phyloP scores from a whole-genome alignment of 75 land plant genomes.

The Azolla pinnata region DNA sequence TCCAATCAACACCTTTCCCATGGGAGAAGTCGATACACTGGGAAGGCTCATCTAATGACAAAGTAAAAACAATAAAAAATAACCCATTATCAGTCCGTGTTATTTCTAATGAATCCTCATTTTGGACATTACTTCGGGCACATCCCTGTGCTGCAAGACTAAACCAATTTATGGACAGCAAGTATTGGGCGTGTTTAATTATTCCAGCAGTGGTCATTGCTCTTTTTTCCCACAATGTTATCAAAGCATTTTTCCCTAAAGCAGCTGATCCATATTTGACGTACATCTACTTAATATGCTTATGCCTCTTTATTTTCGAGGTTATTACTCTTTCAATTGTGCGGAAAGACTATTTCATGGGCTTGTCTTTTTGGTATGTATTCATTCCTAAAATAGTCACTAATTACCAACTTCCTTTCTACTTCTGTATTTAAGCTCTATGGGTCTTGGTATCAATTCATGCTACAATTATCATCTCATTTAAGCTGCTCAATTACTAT shows the following conservation, averaged over 20 bases:
- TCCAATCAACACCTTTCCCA: not conserved
- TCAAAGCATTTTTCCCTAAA: constrained; percentile 3
- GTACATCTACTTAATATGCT: constrained; percentile 2
- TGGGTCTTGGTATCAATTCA: no score
- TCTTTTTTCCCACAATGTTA: constrained; percentile 1
- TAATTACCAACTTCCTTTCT: no score
- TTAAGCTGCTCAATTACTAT: no score
- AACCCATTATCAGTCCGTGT: not conserved
- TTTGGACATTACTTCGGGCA: constrained; percentile 2
- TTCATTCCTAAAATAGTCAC: no score
- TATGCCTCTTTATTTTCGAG: constrained; percentile 2
- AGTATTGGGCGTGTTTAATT: constrained; percentile 7
- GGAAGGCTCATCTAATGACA: not conserved
- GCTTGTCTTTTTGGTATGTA: constrained; percentile 7
- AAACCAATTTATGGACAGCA: constrained; percentile 7
- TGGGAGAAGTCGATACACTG: not conserved
- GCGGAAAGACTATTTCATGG: constrained; percentile 7
- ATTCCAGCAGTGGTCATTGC: constrained; percentile 6
- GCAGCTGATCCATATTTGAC: constrained; percentile 8
- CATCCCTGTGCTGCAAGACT: constrained; percentile 3
- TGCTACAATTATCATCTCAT: no score
- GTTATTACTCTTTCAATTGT: constrained; percentile 6
- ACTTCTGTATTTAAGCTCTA: no score
- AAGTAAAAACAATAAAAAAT: not conserved
- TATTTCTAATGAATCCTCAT: constrained; percentile 1